These are phyloP conservation scores for Ustilago curta DNA, from an alignment of 1,284 basidiomycete genomes.

Conservation along the genomic window DNA sequence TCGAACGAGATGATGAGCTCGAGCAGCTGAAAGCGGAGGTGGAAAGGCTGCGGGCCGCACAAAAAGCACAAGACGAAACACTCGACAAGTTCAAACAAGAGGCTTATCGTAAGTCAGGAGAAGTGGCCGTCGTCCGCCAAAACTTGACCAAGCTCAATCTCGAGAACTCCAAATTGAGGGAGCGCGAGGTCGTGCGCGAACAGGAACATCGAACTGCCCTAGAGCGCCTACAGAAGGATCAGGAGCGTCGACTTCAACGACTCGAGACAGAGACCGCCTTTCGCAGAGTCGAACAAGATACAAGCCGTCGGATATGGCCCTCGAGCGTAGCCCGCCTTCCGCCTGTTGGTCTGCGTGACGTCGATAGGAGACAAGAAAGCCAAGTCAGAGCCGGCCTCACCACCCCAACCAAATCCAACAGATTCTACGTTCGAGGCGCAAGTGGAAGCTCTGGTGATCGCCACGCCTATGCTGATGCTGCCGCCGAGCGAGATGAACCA, in stretches of 20 bases:
- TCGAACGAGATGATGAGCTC: conserved; percentile 19
- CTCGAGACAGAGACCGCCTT: conserved; percentile 59
- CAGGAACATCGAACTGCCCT: conserved; percentile 45
- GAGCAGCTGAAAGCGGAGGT: conserved; percentile 38
- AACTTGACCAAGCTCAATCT: conserved; percentile 54
- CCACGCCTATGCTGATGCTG: conserved; percentile 16
- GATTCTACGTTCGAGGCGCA: conserved; percentile 15
- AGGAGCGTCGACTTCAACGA: conserved; percentile 48
- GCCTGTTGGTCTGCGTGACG: conserved; percentile 26
- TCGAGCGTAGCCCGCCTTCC: conserved; percentile 50
- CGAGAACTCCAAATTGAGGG: conserved; percentile 50
- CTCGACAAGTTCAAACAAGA: conserved; percentile 45
- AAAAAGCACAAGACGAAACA: conserved; percentile 48
- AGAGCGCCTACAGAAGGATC: conserved; percentile 51
- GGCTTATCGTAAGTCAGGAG: conserved; percentile 54
- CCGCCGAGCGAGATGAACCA: conserved; percentile 27
- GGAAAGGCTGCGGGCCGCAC: conserved; percentile 28
- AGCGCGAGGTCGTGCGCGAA: conserved; percentile 48
- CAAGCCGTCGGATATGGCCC: conserved; percentile 56
- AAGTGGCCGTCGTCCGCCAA: conserved; percentile 57
- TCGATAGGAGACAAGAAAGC: conserved; percentile 36
- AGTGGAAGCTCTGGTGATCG: conserved; percentile 39
- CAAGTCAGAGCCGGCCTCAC: conserved; percentile 48
- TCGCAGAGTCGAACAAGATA: conserved; percentile 61
- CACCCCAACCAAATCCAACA: conserved; percentile 40